These are phyloP conservation scores for Backusella liffmaniae DNA, from an alignment of 192 early-diverging fungal genomes.

Conservation along the genomic window DNA sequence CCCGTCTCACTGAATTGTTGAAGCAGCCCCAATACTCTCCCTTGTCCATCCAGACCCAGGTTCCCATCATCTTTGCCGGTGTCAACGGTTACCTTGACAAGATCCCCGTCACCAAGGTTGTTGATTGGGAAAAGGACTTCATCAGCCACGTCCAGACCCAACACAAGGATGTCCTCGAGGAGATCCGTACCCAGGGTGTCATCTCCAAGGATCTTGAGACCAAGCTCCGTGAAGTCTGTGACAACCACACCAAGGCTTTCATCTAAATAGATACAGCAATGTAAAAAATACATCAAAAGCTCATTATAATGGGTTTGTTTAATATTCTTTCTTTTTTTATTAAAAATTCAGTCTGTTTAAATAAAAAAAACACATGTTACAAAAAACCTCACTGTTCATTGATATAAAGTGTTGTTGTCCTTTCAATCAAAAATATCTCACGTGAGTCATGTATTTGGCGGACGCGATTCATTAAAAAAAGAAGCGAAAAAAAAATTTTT, in stretches of 20 bases:
- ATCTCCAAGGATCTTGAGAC: slow-evolving; percentile 87
- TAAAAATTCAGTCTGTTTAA: background rate
- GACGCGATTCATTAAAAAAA: slow-evolving; percentile 6
- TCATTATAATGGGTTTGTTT: background rate
- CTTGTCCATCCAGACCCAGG: slow-evolving; percentile 95
- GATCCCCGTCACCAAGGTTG: slow-evolving; percentile 90
- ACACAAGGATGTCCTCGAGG: slow-evolving; percentile 84
- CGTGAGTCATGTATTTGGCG: background rate
- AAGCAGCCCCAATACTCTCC: slow-evolving; percentile 99
- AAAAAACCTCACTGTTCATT: background rate
- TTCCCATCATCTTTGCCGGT: slow-evolving; percentile 97
- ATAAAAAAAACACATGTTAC: slow-evolving; percentile 1
- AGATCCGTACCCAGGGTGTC: slow-evolving; percentile 87
- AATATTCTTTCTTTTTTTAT: background rate
- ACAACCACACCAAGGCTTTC: slow-evolving; percentile 80
- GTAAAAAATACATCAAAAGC: slow-evolving; percentile 9
- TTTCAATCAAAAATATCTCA: background rate
- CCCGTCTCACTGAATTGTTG: slow-evolving; percentile 97
- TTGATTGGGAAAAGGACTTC: slow-evolving; percentile 91
- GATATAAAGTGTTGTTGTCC: background rate
- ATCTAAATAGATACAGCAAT: slow-evolving; percentile 13
- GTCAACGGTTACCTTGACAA: slow-evolving; percentile 99
- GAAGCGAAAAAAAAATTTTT: background rate
- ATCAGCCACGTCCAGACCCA: slow-evolving; percentile 86
- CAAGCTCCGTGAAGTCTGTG: slow-evolving; percentile 88